Evolutionary conservation across 2,329 filamentous ascomycete genomes (phyloP), one percentile per base, ranked within the genome.

Genomic region (Aurifilum marmelostoma): DNA sequence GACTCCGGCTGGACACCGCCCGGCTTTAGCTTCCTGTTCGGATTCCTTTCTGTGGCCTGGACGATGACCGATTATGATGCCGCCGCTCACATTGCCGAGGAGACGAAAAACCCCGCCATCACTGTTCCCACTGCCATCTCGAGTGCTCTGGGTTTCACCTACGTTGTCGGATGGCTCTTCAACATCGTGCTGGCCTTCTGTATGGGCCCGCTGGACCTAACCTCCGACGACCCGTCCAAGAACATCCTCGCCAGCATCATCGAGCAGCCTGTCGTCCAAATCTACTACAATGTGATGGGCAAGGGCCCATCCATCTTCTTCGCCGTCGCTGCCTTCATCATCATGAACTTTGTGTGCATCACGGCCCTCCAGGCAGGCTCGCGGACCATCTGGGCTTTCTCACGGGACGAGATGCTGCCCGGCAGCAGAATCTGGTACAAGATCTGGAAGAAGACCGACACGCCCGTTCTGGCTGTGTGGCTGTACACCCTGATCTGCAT

Each of bases 301-400:
- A 85, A 83, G 70, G 76, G 76, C 2, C 83, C 83, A 18, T 83
- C 83, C 60, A 83, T 87, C 73, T 82, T 85, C 77, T 88, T 85
- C 75, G 83, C 85, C 67, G 81, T 87, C n/a, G 81, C 81, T 70
- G 85, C 84, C 29, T 86, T 87, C 74, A 77, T 88, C 71, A 84
- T 88, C 74, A 82, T 88, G 77, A 85, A 87, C 75, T 87, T 87
- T 73, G 84, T 87, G 68, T 86, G 84, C 79, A 86, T 87, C 76
- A 86, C 86, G 11, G 85, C 85, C 64, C 84, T 86, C 66, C 85
- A 87, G 75, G 80, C 85, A 18, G 80, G 84, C 41, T 83, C 80
- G 7, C 83, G 85, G 47, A 87, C 84, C 18, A 79, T 87, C 73
- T 87, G 85, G 76, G 85, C 85, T 68, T 87, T 86, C 73, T 83